These are phyloP conservation scores for Sutorius eximius DNA, from an alignment of 1,284 basidiomycete genomes.

Conservation along the genomic window DNA sequence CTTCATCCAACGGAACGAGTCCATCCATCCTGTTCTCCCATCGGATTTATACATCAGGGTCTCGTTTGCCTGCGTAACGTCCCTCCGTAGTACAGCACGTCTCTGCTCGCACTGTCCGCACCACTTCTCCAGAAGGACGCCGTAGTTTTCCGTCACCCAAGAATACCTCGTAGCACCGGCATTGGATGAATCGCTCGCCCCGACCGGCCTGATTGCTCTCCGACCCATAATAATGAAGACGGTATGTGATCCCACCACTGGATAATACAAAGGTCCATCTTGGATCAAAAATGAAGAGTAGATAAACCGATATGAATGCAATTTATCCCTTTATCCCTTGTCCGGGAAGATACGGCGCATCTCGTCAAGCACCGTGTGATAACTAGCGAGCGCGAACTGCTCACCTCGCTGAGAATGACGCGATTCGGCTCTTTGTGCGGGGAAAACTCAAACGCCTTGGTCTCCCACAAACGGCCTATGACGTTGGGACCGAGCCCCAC, in stretches of 20 bases:
- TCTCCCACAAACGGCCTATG: constrained; percentile 62
- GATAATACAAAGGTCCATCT: constrained; percentile 89
- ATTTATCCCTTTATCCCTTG: constrained; percentile 68
- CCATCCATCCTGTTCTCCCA: background rate
- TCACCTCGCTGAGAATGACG: constrained; percentile 81
- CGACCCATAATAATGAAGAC: constrained; percentile 73
- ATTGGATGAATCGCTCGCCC: constrained; percentile 60
- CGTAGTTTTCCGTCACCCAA: constrained; percentile 20
- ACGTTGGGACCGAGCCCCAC: constrained; percentile 65
- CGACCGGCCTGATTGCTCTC: constrained; percentile 1
- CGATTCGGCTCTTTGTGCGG: constrained; percentile 78
- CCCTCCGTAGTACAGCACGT: constrained; percentile 46
- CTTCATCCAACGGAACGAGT: background rate
- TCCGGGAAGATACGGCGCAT: constrained; percentile 72
- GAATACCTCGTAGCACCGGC: constrained; percentile 61
- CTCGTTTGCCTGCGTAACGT: constrained; percentile 59
- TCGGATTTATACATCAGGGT: constrained; percentile 75
- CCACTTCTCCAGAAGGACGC: constrained; percentile 27
- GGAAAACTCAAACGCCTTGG: constrained; percentile 60
- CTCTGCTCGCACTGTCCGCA: constrained; percentile 46
- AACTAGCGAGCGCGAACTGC: constrained; percentile 11
- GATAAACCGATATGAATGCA: constrained; percentile 3
- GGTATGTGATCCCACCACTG: constrained; percentile 83
- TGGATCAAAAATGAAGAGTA: constrained; percentile 6
- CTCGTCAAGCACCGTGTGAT: constrained; percentile 13